phyloP scores from a whole-genome alignment of 495 filamentous ascomycete genomes.

The Hypoxylon lienhwacheense region DNA sequence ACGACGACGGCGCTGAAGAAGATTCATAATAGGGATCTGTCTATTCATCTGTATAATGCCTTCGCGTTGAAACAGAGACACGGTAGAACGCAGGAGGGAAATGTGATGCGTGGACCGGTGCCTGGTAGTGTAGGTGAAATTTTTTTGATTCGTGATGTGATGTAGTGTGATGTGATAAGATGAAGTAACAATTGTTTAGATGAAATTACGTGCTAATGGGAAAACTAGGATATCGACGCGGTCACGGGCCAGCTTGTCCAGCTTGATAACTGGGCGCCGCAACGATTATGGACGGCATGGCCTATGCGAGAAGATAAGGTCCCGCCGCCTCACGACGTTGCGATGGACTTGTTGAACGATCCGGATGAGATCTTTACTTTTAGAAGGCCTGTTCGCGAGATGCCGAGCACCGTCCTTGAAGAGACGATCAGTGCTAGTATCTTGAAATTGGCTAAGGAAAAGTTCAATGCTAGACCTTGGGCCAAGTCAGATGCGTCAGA shows the following conservation, averaged over 20 bases:
- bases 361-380: conserved; percentile 50
- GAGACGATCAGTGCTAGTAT: conserved; percentile 66
- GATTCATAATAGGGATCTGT: conserved; percentile 62
- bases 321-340: conserved; percentile 52
- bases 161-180: no score
- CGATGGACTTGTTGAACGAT: conserved; percentile 33
- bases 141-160: no score
- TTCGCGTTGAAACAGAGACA: conserved; percentile 56
- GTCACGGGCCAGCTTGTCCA: conserved; percentile 25
- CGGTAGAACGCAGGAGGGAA: conserved; percentile 6
- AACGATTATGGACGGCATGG: conserved; percentile 75
- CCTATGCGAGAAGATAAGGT: conserved; percentile 63
- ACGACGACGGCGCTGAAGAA: conserved; percentile 61
- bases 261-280: conserved; percentile 46
- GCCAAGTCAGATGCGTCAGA: conserved; percentile 13
- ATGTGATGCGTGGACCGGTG: background rate
- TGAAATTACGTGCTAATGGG: background rate
- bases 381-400: conserved; percentile 44
- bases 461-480: conserved; percentile 46
- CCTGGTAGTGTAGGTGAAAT: conserved; percentile 11
- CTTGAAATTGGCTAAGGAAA: conserved; percentile 64
- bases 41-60: conserved; percentile 75
- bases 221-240: conserved; percentile 26
- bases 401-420: conserved; percentile 62
- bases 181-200: no score